A percentile compares a stretch with the other conserved stretches of the same genome.
Conservation (phyloP, 208 protist genomes). For the Leishmania aethiopica region DNA sequence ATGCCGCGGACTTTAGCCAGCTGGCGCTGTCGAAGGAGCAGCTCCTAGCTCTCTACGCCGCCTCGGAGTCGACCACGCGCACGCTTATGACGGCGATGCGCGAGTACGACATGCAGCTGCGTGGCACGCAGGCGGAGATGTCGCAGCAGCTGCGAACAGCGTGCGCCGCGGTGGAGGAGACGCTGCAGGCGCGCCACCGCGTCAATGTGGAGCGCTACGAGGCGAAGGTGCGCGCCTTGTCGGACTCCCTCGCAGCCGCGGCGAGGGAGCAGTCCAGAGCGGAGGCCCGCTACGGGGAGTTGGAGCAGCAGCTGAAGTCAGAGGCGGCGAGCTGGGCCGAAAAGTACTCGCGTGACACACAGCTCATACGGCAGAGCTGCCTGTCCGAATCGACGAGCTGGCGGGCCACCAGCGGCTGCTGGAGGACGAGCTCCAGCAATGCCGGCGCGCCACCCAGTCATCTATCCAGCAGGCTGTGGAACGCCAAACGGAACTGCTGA, state of each 20-base stretch:
- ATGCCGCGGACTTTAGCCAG: slow-evolving; percentile 14
- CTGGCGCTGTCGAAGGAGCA: slow-evolving; percentile 13
- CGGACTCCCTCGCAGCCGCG: slow-evolving; percentile 8
- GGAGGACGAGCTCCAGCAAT: slow-evolving; percentile 19
- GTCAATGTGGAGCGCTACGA: slow-evolving; percentile 15
- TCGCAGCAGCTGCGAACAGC: slow-evolving; percentile 18
- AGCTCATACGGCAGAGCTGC: slow-evolving; percentile 24
- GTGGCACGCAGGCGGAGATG: slow-evolving; percentile 8
- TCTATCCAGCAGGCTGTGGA: slow-evolving; percentile 16
- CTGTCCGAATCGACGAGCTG: slow-evolving; percentile 14
- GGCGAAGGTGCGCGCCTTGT: slow-evolving; percentile 7
- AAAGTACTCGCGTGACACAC: slow-evolving; percentile 11
- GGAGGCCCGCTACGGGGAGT: neutral
- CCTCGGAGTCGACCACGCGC: slow-evolving; percentile 3
- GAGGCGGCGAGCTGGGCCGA: slow-evolving; percentile 6
- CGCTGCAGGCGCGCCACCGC: slow-evolving; percentile 13
- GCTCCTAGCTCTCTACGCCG: neutral
- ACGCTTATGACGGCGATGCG: slow-evolving; percentile 11
- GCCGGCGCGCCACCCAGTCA: neutral
- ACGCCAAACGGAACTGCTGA: slow-evolving; percentile 22
- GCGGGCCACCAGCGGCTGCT: slow-evolving; percentile 12
- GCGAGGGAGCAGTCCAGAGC: neutral
- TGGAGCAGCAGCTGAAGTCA: slow-evolving; percentile 9
- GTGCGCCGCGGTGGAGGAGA: slow-evolving; percentile 12
- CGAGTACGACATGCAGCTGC: neutral